These are phyloP conservation scores for Penicillium oxalicum DNA, from an alignment of 2,329 filamentous ascomycete species.

Conservation along the genomic window DNA sequence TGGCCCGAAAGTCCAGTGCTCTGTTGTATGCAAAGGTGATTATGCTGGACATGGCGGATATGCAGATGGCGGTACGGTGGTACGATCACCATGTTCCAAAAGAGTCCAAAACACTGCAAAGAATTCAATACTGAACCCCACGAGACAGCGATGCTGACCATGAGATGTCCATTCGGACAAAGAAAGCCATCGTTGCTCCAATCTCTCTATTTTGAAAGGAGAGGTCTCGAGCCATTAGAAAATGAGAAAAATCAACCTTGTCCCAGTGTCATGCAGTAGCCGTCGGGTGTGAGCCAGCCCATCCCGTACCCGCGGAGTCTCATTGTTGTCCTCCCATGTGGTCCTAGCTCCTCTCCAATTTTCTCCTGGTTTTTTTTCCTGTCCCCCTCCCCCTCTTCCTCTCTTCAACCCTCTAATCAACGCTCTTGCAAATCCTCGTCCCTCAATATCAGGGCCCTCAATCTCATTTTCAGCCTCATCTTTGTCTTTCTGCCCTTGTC, in stretches of 20 bases:
- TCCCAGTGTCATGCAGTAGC: too few relatives aligned
- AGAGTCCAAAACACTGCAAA: not conserved
- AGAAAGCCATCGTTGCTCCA: too few relatives aligned
- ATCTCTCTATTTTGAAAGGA: too few relatives aligned
- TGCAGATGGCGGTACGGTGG: not conserved
- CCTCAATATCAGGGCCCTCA: not conserved
- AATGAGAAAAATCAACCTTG: too few relatives aligned
- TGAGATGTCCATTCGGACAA: too few relatives aligned
- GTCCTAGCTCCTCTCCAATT: conserved; percentile 14
- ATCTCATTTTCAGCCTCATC: not conserved
- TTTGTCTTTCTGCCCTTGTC: not conserved
- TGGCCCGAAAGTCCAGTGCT: not conserved
- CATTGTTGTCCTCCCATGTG: conserved; percentile 11
- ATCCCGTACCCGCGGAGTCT: not conserved
- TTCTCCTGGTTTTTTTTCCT: conserved; percentile 14
- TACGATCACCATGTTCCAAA: not conserved
- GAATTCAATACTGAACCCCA: too few relatives aligned
- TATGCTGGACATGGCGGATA: too few relatives aligned
- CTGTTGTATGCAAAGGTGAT: too few relatives aligned
- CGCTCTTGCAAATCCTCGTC: not conserved
- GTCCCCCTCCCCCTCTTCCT: conserved; percentile 6
- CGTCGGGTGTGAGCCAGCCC: not conserved
- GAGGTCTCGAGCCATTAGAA: too few relatives aligned
- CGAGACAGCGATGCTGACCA: too few relatives aligned
- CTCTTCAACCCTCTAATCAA: conserved; percentile 9